phyloP scores from a whole-genome alignment of 31 red algal species.

The Asparagopsis taxiformis region DNA sequence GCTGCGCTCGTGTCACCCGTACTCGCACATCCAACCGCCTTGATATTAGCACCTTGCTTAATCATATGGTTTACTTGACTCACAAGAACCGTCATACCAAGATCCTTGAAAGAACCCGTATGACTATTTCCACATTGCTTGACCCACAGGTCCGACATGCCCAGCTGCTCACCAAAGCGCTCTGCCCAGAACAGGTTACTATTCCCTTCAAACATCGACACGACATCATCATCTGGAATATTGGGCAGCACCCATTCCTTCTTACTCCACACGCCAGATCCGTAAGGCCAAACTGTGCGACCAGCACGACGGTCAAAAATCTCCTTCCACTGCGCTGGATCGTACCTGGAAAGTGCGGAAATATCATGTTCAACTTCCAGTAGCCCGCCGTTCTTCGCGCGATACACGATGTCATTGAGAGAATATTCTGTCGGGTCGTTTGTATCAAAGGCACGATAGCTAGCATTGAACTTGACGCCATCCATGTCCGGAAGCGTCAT shows the following conservation, averaged over 20 bases:
- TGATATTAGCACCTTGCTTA: slow-evolving; percentile 63
- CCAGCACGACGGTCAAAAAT: slow-evolving; percentile 93
- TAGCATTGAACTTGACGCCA: slow-evolving; percentile 53
- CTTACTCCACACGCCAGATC: slow-evolving; percentile 97
- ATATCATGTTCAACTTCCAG: slow-evolving; percentile 98
- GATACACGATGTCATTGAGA: slow-evolving; percentile 91
- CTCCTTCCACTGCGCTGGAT: slow-evolving; percentile 90
- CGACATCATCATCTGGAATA: slow-evolving; percentile 95
- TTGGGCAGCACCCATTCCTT: slow-evolving; percentile 97
- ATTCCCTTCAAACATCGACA: slow-evolving; percentile 97
- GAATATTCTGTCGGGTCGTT: slow-evolving; percentile 51
- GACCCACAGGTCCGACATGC: slow-evolving; percentile 95
- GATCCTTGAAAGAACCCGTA: slow-evolving; percentile 96
- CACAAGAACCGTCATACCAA: slow-evolving; percentile 97
- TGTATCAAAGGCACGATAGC: slow-evolving; percentile 86
- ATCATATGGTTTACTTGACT: slow-evolving; percentile 97
- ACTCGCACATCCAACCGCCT: slow-evolving; percentile 93
- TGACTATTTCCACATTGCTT: slow-evolving; percentile 97
- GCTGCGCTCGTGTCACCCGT: slow-evolving; percentile 96
- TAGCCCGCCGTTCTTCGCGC: slow-evolving; percentile 79
- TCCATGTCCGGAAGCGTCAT: slow-evolving; percentile 67
- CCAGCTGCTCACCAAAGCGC: slow-evolving; percentile 89
- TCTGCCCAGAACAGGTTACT: slow-evolving; percentile 99
- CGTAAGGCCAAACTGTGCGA: slow-evolving; percentile 94
- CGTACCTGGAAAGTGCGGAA: slow-evolving; percentile 60